Evolutionary conservation across 1,139 yeast species (phyloP), one percentile per base, ranked within the genome.

Genomic region (Saccharomyces hybrid): DNA sequence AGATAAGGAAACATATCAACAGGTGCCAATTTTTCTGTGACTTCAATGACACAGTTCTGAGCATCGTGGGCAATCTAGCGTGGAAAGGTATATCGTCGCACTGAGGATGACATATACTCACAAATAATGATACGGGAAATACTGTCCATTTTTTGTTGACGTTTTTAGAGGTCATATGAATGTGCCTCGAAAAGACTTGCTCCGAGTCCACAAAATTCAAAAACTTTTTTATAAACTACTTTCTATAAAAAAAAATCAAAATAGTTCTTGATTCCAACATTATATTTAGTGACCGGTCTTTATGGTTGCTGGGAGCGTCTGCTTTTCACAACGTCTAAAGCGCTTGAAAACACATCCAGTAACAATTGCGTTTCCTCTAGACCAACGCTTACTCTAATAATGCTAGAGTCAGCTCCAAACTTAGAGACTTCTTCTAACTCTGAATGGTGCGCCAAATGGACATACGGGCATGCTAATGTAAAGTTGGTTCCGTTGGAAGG

Each of bases 401-500:
- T 74, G 64, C 86, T 79, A 58, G 84, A 75, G 66, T 89, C 96
- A 30, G 93, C 90, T 2, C 96, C 97, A 83, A 88, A 90, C 63
- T 83, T 75, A 55, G 80, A 88, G 20, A 88, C 86, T 69, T 86
- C 93, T 57, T 88, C 96, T 56, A 90, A 73, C 68, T 91, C 98
- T 51, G 75, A 78, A 68, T 83, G 90, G 70, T 93, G 97, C 0
- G 97, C 97, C 58, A 93, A 77, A 50, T 93, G 80, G 3, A 97
- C 81, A 70, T 93, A 93, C 7, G 98, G 98, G 67, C 96, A 89
- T 3, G 90, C 91, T 63, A 93, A 76, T 0, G 98, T 89, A 73
- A 90, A 89, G 70, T 89, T 93, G 0, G 98, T 90, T 4, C 98
- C 98, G 62, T 93, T 77, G 16, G 96, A 86, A 4, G 98, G 98